Evolutionary conservation across 2,329 filamentous ascomycete species (phyloP).

Genomic region (Bipolaris gigantea): DNA sequence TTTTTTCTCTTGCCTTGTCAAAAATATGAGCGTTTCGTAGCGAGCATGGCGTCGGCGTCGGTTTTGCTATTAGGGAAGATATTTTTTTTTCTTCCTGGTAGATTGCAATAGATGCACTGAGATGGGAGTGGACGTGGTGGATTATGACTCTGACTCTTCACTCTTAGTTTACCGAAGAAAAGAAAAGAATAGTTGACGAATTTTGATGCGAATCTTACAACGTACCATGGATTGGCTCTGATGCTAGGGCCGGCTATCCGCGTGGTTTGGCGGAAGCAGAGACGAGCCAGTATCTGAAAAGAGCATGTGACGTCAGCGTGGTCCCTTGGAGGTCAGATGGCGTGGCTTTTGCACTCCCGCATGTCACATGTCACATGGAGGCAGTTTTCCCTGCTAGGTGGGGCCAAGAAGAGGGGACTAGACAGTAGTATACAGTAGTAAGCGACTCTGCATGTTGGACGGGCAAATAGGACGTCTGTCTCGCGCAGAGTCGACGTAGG

Average conservation of each 20-base stretch:
- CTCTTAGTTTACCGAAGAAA: not conserved
- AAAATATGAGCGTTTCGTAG: not conserved
- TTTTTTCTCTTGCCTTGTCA: not conserved
- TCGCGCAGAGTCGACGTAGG: not conserved
- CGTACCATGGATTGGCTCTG: not conserved
- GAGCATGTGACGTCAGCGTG: conserved; percentile 6
- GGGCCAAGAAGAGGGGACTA: conserved; percentile 1
- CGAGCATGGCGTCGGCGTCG: not conserved
- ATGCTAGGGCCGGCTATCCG: not conserved
- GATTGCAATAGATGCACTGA: not conserved
- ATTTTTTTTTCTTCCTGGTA: not conserved
- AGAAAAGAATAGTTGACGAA: not conserved
- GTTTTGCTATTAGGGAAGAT: not conserved
- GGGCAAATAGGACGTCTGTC: conserved; percentile 1
- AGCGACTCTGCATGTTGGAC: too few species aligned
- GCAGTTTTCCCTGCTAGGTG: not conserved
- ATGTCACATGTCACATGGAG: conserved; percentile 9
- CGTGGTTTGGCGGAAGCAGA: not conserved
- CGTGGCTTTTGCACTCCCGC: not conserved
- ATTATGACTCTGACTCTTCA: conserved; percentile 10
- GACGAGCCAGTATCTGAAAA: not conserved
- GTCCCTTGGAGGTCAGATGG: not conserved
- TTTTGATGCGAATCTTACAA: too few species aligned
- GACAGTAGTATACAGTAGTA: not conserved
- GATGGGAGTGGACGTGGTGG: not conserved